Evolutionary conservation across 192 early-diverging fungal genomes (phyloP).

Genomic region (Linnemannia exigua): DNA sequence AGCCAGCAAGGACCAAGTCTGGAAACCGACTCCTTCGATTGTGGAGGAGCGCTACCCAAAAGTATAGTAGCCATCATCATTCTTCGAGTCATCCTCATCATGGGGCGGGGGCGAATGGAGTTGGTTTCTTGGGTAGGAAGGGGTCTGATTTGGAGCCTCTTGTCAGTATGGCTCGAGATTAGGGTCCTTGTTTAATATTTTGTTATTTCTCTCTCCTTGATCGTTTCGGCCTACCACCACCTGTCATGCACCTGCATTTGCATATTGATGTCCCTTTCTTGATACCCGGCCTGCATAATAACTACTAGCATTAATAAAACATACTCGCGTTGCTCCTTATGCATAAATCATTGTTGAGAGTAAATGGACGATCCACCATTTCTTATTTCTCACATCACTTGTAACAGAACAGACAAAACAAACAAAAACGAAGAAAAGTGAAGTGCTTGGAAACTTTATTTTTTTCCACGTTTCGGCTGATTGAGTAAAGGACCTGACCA

Average conservation of each 20-base stretch:
- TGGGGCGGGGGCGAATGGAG: neutral
- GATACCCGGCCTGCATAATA: too few species aligned
- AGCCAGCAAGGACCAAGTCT: neutral
- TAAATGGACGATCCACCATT: too few species aligned
- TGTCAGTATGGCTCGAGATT: constrained; percentile 7
- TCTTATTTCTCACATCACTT: neutral
- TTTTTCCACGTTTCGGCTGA: neutral
- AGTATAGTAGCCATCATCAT: neutral
- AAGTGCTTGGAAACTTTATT: too few species aligned
- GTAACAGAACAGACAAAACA: too few species aligned
- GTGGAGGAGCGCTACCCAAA: constrained; percentile 39
- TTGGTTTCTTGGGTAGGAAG: neutral
- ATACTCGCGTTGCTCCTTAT: too few species aligned
- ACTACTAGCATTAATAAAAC: too few species aligned
- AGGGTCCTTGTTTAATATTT: neutral
- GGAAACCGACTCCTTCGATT: constrained; percentile 21
- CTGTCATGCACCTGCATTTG: too few species aligned
- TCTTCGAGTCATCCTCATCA: neutral
- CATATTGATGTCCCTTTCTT: too few species aligned
- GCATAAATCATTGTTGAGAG: too few species aligned
- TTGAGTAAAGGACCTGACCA: neutral
- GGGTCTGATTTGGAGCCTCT: constrained; percentile 25
- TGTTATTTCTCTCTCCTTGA: neutral
- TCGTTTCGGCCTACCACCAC: too few species aligned
- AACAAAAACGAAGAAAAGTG: too few species aligned